These are phyloP conservation scores for Incumbomyces delicatus DNA, from an alignment of 2,329 filamentous ascomycete species.

Conservation along the genomic window DNA sequence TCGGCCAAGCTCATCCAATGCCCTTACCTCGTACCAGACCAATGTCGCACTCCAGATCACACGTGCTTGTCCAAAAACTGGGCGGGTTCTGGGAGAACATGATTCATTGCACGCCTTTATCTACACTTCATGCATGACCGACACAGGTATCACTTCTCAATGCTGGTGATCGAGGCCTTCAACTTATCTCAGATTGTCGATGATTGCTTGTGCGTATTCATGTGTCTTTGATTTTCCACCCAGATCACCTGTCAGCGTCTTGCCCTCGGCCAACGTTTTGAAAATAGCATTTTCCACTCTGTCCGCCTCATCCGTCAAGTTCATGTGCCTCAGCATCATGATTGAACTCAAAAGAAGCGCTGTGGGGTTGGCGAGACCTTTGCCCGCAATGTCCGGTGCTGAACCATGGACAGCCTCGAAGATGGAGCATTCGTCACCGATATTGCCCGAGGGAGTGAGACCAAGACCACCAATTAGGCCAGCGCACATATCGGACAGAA, in stretches of 20 bases:
- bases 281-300: conserved; percentile 94
- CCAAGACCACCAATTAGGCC: conserved; percentile 96
- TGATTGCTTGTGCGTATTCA: conserved; percentile 90
- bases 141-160: not conserved
- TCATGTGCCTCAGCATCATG: conserved; percentile 99
- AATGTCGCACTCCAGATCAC: too few species aligned
- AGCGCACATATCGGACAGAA: conserved; percentile 99
- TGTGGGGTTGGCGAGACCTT: conserved; percentile 93
- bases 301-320: conserved; percentile 69
- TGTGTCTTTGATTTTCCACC: conserved; percentile 92
- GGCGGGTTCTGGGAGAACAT: not conserved
- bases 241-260: conserved; percentile 88
- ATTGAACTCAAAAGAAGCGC: conserved; percentile 90
- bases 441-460: conserved; percentile 96
- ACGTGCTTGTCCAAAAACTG: too few species aligned
- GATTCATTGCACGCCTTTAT: not conserved
- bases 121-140: not conserved
- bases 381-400: conserved; percentile 91
- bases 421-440: conserved; percentile 98
- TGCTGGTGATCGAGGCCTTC: not conserved
- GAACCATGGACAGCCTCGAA: conserved; percentile 99
- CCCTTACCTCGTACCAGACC: too few species aligned
- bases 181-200: conserved; percentile 44
- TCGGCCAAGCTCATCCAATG: too few species aligned
- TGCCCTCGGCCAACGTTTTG: conserved; percentile 89